phyloP scores from a whole-genome alignment of 805 yeast genomes.

The Candida railenensis region DNA sequence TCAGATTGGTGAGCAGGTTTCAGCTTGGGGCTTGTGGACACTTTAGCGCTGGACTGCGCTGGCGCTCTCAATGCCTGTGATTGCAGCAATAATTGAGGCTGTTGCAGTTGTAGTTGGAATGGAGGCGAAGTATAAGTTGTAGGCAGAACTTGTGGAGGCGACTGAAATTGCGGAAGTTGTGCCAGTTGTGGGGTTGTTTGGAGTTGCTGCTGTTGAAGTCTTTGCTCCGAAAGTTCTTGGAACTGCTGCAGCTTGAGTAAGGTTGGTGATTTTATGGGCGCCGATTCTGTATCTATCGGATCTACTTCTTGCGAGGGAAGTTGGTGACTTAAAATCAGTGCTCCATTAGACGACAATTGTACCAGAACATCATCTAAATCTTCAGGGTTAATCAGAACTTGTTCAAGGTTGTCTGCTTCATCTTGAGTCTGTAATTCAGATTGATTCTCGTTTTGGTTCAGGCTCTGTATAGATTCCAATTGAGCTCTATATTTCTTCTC shows the following conservation, averaged over 20 bases:
- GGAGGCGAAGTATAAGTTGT: background rate
- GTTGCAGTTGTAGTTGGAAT: background rate
- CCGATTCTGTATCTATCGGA: background rate
- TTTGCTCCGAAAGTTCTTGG: background rate
- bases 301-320: background rate
- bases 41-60: background rate
- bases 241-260: conserved; percentile 1
- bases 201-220: background rate
- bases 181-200: background rate
- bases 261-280: conserved; percentile 1
- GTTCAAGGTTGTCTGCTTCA: background rate
- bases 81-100: background rate
- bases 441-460: background rate
- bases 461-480: background rate
- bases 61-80: background rate
- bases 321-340: background rate
- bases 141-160: background rate
- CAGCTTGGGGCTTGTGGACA: background rate
- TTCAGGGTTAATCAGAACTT: background rate
- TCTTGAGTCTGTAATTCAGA: background rate
- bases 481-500: background rate
- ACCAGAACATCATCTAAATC: background rate
- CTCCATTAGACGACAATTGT: background rate
- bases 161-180: background rate
- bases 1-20: conserved; percentile 8